Evolutionary conservation across 495 filamentous ascomycete genomes (phyloP).

Genomic region (Polyplosphaeria fusca): DNA sequence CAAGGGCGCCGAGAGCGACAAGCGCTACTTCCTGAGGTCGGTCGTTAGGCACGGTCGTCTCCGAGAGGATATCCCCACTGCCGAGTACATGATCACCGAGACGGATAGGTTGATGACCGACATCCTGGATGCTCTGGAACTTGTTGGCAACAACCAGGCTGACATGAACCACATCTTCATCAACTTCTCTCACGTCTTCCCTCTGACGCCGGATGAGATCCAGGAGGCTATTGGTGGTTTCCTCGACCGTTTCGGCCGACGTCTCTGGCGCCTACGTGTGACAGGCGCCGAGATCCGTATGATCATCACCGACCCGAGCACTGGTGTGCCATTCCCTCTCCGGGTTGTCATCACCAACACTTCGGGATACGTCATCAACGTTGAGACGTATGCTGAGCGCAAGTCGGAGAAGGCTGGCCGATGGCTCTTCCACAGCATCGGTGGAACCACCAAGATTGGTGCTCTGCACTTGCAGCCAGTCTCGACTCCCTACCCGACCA

Average conservation of each 20-base stretch:
- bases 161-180: constrained; percentile 99
- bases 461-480: constrained; percentile 92
- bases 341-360: constrained; percentile 98
- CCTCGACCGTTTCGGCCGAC: constrained; percentile 91
- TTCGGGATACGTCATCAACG: constrained; percentile 96
- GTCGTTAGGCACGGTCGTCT: constrained; percentile 89
- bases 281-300: constrained; percentile 98
- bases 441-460: constrained; percentile 89
- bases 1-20: constrained; percentile 89
- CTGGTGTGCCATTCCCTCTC: constrained; percentile 83
- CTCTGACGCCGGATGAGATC: constrained; percentile 82
- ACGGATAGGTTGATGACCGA: constrained; percentile 95
- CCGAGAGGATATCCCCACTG: constrained; percentile 93
- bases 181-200: constrained; percentile 96
- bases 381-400: constrained; percentile 95
- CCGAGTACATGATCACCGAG: constrained; percentile 96
- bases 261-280: constrained; percentile 93
- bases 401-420: constrained; percentile 93
- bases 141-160: constrained; percentile 98
- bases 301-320: constrained; percentile 84
- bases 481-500: constrained; percentile 89
- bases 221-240: constrained; percentile 93
- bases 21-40: constrained; percentile 95
- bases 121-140: constrained; percentile 94
- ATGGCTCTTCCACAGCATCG: constrained; percentile 97